Conservation (phyloP, 1,284 basidiomycete genomes). For the Ceratobasidium sp. region DNA sequence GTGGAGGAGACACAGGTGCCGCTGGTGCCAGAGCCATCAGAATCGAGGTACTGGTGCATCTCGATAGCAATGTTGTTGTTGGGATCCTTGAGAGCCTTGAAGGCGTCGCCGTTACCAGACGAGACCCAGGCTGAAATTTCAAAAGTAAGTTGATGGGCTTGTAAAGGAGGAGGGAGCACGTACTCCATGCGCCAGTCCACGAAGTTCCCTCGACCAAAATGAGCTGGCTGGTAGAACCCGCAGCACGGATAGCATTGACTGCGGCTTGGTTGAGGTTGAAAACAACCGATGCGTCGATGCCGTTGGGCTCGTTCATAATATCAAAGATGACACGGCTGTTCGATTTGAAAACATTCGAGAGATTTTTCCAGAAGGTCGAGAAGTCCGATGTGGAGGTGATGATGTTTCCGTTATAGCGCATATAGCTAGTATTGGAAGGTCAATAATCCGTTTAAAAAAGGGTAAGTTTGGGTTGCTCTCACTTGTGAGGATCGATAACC, state of each 20-base stretch:
- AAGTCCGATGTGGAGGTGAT: slow-evolving; percentile 61
- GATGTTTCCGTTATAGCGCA: slow-evolving; percentile 62
- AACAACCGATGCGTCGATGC: slow-evolving; percentile 33
- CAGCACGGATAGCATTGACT: slow-evolving; percentile 67
- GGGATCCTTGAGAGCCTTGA: slow-evolving; percentile 62
- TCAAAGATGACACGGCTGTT: slow-evolving; percentile 53
- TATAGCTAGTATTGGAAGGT: slow-evolving; percentile 56
- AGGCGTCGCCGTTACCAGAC: slow-evolving; percentile 63
- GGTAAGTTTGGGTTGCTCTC: slow-evolving; percentile 1
- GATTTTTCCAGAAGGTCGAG: slow-evolving; percentile 65
- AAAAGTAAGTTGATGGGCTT: background rate
- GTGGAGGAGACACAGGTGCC: slow-evolving; percentile 64
- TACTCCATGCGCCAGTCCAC: slow-evolving; percentile 53
- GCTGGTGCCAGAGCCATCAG: slow-evolving; percentile 66
- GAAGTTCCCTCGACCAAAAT: slow-evolving; percentile 56
- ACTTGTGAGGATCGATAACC: slow-evolving; percentile 59
- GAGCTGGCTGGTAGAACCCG: slow-evolving; percentile 64
- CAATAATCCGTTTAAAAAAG: background rate
- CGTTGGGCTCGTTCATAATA: slow-evolving; percentile 67
- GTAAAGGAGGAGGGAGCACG: background rate
- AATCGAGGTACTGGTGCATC: slow-evolving; percentile 75
- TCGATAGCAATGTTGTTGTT: slow-evolving; percentile 69
- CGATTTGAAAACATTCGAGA: slow-evolving; percentile 57
- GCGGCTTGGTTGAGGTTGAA: slow-evolving; percentile 62
- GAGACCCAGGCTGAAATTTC: slow-evolving; percentile 57